These are phyloP conservation scores for Penicillium sp. DNA, from an alignment of 2,329 filamentous ascomycete species.

Conservation along the genomic window DNA sequence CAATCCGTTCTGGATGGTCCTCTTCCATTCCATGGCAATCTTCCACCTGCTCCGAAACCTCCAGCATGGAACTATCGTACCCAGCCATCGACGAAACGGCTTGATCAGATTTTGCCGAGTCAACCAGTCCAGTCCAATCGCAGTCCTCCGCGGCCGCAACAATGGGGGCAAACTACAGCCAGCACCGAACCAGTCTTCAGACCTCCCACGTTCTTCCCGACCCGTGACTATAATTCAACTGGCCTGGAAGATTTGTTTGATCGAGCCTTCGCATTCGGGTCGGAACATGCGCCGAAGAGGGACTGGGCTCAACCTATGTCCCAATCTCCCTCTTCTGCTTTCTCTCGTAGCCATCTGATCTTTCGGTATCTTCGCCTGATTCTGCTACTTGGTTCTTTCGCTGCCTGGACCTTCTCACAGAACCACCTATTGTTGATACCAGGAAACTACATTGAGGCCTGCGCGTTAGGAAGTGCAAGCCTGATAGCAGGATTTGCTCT, in stretches of 20 bases:
- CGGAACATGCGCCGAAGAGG: slow-evolving; percentile 24
- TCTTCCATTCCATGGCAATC: slow-evolving; percentile 41
- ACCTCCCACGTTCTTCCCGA: slow-evolving; percentile 44
- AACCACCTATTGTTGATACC: slow-evolving; percentile 27
- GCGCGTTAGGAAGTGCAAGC: slow-evolving; percentile 36
- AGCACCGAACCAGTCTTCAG: slow-evolving; percentile 34
- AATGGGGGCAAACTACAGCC: slow-evolving; percentile 15
- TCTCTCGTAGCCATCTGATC: slow-evolving; percentile 16
- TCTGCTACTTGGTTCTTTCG: slow-evolving; percentile 28
- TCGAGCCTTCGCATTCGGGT: slow-evolving; percentile 39
- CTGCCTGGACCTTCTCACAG: slow-evolving; percentile 32
- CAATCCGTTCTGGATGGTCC: slow-evolving; percentile 30
- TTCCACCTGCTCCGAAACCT: slow-evolving; percentile 39
- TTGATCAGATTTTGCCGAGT: slow-evolving; percentile 32
- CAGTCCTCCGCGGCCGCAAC: slow-evolving; percentile 18
- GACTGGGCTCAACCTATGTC: slow-evolving; percentile 16
- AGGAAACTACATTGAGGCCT: slow-evolving; percentile 36
- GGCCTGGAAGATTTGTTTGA: slow-evolving; percentile 46
- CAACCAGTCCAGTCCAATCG: slow-evolving; percentile 37
- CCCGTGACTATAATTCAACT: slow-evolving; percentile 39
- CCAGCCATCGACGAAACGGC: slow-evolving; percentile 29
- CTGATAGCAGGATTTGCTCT: slow-evolving; percentile 39
- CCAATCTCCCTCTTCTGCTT: slow-evolving; percentile 5
- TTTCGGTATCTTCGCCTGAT: slow-evolving; percentile 30
- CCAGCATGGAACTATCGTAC: slow-evolving; percentile 39